Evolutionary conservation across 768 basidiomycete species (phyloP).

Genomic region (Leccinum rimulosum): DNA sequence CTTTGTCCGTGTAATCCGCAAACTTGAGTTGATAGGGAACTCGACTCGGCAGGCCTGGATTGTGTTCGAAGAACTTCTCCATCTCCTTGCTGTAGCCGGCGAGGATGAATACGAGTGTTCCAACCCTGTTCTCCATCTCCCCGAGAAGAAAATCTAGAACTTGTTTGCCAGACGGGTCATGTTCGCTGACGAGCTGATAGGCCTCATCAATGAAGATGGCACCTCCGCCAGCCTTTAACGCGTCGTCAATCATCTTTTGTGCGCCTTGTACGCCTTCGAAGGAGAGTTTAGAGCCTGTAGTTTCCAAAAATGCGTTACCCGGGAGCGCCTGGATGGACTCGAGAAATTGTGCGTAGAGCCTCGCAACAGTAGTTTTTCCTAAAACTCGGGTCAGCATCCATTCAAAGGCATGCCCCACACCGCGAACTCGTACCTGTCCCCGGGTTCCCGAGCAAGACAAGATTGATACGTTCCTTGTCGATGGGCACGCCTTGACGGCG

Average conservation of each 20-base stretch:
- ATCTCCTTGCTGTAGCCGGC: slow-evolving; percentile 72
- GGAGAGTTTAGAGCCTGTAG: slow-evolving; percentile 59
- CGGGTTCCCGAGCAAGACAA: slow-evolving; percentile 65
- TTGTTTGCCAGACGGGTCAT: slow-evolving; percentile 49
- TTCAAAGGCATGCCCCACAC: not conserved
- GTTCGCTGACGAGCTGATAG: slow-evolving; percentile 57
- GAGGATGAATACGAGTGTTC: slow-evolving; percentile 65
- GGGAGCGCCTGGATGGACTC: slow-evolving; percentile 54
- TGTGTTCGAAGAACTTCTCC: slow-evolving; percentile 78
- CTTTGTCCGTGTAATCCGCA: no score
- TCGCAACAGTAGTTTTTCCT: slow-evolving; percentile 73
- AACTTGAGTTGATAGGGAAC: slow-evolving; percentile 65
- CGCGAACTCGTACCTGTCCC: slow-evolving; percentile 55
- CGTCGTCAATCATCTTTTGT: slow-evolving; percentile 50
- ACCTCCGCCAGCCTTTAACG: slow-evolving; percentile 58
- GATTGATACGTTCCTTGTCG: slow-evolving; percentile 58
- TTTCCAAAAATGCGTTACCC: slow-evolving; percentile 55
- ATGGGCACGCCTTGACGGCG: slow-evolving; percentile 51
- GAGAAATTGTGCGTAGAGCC: slow-evolving; percentile 63
- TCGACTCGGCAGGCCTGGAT: slow-evolving; percentile 65
- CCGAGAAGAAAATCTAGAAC: slow-evolving; percentile 71
- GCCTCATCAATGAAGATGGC: slow-evolving; percentile 73
- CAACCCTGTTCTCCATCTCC: slow-evolving; percentile 72
- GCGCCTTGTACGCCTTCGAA: slow-evolving; percentile 54
- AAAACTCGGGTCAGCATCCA: not conserved